Conservation (phyloP, 495 filamentous ascomycete species). For the Saxophila tyrrhenica region DNA sequence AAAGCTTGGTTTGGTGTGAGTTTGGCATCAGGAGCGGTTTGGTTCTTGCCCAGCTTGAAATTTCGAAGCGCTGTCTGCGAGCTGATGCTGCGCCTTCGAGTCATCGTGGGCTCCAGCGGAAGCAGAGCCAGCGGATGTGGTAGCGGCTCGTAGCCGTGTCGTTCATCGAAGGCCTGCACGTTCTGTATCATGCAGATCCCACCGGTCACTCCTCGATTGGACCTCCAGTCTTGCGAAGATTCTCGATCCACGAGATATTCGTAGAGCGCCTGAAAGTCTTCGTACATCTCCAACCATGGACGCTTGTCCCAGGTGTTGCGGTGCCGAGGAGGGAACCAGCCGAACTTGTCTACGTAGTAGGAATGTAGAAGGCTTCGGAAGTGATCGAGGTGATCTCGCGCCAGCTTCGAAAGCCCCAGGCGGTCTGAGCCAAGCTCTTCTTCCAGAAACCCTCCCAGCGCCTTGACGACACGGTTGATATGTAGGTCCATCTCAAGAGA, state of each 20-base stretch:
- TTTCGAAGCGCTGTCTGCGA: conserved; percentile 9
- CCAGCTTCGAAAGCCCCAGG: conserved; percentile 41
- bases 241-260: conserved; percentile 47
- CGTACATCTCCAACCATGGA: conserved; percentile 44
- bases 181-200: conserved; percentile 52
- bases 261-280: conserved; percentile 52
- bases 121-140: conserved; percentile 48
- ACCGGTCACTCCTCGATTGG: conserved; percentile 32
- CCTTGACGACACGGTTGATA: conserved; percentile 36
- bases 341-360: conserved; percentile 49
- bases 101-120: conserved; percentile 30
- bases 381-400: conserved; percentile 46
- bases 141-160: conserved; percentile 42
- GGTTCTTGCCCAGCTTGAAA: conserved; percentile 23
- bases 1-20: conserved; percentile 26
- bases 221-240: conserved; percentile 30
- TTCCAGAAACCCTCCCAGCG: conserved; percentile 47
- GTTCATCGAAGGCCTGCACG: conserved; percentile 45
- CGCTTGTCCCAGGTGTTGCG: conserved; percentile 37
- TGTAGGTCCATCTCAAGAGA: conserved; percentile 52
- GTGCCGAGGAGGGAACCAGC: conserved; percentile 50
- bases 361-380: conserved; percentile 51
- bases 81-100: background rate
- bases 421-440: conserved; percentile 46
- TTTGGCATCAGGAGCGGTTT: conserved; percentile 19